These are phyloP conservation scores for Talaromyces atroroseus DNA, from an alignment of 2,329 filamentous ascomycete species.

Conservation along the genomic window DNA sequence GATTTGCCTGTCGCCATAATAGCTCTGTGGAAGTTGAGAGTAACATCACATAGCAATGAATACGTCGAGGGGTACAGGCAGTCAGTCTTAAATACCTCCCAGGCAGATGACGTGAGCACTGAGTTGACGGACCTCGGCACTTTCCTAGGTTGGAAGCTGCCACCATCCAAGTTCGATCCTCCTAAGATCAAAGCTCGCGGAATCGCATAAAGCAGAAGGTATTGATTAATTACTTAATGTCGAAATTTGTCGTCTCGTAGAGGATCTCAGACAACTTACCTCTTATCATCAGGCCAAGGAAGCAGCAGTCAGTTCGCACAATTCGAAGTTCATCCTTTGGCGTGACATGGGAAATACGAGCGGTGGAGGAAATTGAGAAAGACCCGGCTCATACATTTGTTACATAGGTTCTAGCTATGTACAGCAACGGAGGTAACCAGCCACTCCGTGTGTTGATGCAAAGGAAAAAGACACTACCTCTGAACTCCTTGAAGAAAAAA, in stretches of 20 bases:
- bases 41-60: no score
- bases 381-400: background rate
- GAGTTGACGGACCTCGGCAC: background rate
- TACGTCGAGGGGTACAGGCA: background rate
- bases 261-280: background rate
- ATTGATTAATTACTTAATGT: background rate
- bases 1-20: background rate
- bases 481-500: background rate
- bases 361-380: background rate
- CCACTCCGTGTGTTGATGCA: conserved; percentile 3
- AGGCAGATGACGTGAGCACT: background rate
- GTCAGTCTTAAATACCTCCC: background rate
- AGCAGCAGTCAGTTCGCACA: background rate
- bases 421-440: conserved; percentile 8
- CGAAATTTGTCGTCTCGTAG: background rate
- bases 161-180: background rate
- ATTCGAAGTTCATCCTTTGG: background rate
- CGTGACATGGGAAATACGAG: background rate
- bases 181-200: background rate
- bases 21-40: background rate
- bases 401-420: conserved; percentile 4
- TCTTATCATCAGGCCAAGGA: no score
- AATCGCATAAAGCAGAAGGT: background rate
- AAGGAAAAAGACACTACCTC: background rate
- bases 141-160: background rate